Percentiles rank a stretch among this genome's conserved stretches.
phyloP scores from a whole-genome alignment of 257 asterid genomes.

The Perilla frutescens region DNA sequence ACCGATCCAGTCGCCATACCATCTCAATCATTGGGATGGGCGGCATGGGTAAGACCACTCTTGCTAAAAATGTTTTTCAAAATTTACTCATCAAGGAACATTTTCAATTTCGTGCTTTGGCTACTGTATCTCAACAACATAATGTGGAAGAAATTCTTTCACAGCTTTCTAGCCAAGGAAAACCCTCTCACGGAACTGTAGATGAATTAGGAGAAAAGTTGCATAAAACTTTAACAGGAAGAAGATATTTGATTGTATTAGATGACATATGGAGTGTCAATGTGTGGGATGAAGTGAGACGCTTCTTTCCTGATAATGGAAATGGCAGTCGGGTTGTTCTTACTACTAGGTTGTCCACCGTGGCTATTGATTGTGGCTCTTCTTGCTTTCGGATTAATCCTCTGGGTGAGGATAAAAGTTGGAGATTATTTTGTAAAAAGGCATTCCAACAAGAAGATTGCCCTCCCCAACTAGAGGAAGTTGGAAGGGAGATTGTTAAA shows the following conservation, averaged over 20 bases:
- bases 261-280: conserved; percentile 2
- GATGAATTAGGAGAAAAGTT: not conserved
- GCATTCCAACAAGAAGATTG: not conserved
- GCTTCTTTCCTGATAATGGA: not conserved
- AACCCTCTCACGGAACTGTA: not conserved
- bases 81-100: not conserved
- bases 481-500: not conserved
- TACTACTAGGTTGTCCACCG: conserved; percentile 10
- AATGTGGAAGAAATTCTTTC: not conserved
- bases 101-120: conserved; percentile 7
- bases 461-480: not conserved
- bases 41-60: not conserved
- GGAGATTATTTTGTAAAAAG: not conserved
- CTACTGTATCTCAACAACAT: not conserved
- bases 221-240: not conserved
- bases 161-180: not conserved
- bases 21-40: not conserved
- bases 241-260: conserved; percentile 11
- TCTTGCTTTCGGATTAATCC: not conserved
- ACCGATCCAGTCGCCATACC: not conserved
- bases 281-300: not conserved
- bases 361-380: not conserved
- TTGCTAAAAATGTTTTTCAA: not conserved
- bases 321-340: not conserved
- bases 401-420: not conserved